Evolutionary conservation across 306 rosid species (phyloP), one percentile per base, ranked within the genome.

Genomic region (Oxytropis ochrocephala): DNA sequence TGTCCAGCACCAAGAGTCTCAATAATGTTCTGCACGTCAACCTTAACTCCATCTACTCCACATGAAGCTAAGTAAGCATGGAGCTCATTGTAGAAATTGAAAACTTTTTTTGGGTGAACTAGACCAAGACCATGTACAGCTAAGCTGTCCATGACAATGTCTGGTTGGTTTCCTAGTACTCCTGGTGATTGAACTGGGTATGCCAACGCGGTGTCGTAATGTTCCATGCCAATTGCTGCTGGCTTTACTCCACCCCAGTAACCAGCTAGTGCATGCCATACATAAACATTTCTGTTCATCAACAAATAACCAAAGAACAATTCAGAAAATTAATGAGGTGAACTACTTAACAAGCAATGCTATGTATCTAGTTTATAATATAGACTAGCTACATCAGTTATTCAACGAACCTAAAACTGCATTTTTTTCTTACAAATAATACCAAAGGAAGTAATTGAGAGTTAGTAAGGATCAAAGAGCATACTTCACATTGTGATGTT

Each of bases 191-290:
- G 86, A 18, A 95, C 86, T 5, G 97, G 99, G 63, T 95, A 95
- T 29, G 96, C 97, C 77, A 95, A 75, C 57, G 91, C 67, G 6
- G 96, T 76, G 58, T 95, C 96, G 27, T 91, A 89, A 81, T 87
- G 95, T 75, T 95, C 99, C 97, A 95, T 89, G 65, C 96, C 99
- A 11, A 65, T 49, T 54, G 92, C 95, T 54, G 89, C 87, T 46
- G 97, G 99, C 69, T 91, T 89, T 69, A 95, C 99, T 68, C 99
- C 99, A 54, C 97, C 99, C 99, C 99, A 95, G 59, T 95, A 95
- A 30, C 99, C 99, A 54, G 91, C 95, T 38, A 95, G 73, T 29
- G 99, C 99, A 85, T 95, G 99, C 99, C 99, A 95, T 24, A 89
- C 99, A 70, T 85, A 95, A 33, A 91, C 87, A 76, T 72, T 81